Conservation (phyloP, 2,329 filamentous ascomycete species). For the Harringtonia lauricola region DNA sequence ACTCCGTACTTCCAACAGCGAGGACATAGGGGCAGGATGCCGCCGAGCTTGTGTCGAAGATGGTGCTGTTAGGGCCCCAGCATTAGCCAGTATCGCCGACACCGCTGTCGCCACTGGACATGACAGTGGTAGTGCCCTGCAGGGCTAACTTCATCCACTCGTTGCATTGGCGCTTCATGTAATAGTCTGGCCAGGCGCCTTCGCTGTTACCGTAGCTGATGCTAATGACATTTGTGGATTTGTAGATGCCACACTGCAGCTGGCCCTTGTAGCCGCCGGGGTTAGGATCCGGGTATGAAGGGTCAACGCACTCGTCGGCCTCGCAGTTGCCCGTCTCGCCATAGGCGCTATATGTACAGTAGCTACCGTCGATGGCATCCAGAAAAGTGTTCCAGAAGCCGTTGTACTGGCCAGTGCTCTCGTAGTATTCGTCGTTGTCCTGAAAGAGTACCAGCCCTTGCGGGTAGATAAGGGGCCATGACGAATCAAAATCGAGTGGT, state of each 20-base stretch:
- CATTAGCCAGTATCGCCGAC: constrained; percentile 28
- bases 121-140: constrained; percentile 33
- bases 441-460: constrained; percentile 25
- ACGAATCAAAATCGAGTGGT: constrained; percentile 34
- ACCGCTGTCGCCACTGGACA: constrained; percentile 35
- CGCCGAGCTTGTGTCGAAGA: constrained; percentile 11
- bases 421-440: constrained; percentile 14
- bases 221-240: constrained; percentile 41
- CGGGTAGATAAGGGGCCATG: constrained; percentile 36
- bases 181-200: constrained; percentile 35
- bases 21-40: constrained; percentile 33
- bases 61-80: constrained; percentile 30
- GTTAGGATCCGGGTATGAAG: constrained; percentile 34
- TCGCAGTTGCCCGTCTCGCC: constrained; percentile 35
- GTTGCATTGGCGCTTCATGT: constrained; percentile 38
- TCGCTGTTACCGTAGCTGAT: constrained; percentile 45
- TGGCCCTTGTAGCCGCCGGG: constrained; percentile 27
- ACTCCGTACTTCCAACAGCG: constrained; percentile 26
- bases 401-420: constrained; percentile 1
- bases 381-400: constrained; percentile 24
- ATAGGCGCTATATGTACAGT: constrained; percentile 34
- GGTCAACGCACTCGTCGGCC: constrained; percentile 30
- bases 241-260: constrained; percentile 21
- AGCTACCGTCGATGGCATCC: constrained; percentile 35
- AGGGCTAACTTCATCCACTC: constrained; percentile 40